Conservation (phyloP, 352 stramenopile genomes). For the Phytophthora niederhauseri region DNA sequence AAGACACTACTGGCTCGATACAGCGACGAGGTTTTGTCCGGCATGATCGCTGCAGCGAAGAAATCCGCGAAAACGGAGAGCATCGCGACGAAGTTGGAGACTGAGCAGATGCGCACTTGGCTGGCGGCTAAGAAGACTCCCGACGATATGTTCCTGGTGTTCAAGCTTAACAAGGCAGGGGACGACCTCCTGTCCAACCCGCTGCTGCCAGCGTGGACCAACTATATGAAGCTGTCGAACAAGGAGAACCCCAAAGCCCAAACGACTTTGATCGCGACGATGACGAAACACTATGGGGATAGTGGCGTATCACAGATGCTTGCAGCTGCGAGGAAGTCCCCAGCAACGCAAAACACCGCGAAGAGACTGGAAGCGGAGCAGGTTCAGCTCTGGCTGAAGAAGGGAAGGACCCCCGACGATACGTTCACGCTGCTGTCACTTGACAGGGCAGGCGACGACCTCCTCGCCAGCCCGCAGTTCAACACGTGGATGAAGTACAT, state of each 20-base stretch:
- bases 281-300: conserved; percentile 4
- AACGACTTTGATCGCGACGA: background rate
- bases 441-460: conserved; percentile 2
- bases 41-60: background rate
- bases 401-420: background rate
- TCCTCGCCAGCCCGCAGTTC: background rate
- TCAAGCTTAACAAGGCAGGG: background rate
- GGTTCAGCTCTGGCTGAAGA: conserved; percentile 6
- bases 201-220: background rate
- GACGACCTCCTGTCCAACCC: background rate
- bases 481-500: conserved; percentile 11
- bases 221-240: background rate
- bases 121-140: background rate
- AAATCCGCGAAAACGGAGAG: background rate
- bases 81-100: background rate
- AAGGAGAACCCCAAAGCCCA: background rate
- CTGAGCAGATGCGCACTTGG: background rate
- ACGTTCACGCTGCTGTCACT: background rate
- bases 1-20: background rate
- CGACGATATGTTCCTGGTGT: background rate
- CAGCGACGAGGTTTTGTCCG: background rate
- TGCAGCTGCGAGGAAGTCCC: conserved; percentile 5
- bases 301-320: background rate
- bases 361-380: conserved; percentile 8
- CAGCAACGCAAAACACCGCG: background rate